Conservation (phyloP, 2,329 filamentous ascomycete species). For the Hypoxylon sp. region DNA sequence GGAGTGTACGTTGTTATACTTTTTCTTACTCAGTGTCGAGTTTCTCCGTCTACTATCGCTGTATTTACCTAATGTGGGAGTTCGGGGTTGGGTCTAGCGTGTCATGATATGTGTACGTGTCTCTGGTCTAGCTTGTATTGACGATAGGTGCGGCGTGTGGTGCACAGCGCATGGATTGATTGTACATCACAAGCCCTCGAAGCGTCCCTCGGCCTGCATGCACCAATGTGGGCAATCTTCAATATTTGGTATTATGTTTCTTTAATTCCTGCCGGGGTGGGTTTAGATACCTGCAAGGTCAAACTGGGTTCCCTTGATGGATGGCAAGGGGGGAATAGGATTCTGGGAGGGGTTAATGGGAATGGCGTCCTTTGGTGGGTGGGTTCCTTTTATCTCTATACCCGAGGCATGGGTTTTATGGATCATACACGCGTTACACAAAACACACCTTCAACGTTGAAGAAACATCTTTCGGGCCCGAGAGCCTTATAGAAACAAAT, state of each 20-base stretch:
- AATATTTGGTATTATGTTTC: slow-evolving; percentile 23
- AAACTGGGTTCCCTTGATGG: slow-evolving; percentile 23
- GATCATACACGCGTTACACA: slow-evolving; percentile 45
- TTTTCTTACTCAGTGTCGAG: slow-evolving; percentile 16
- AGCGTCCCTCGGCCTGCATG: slow-evolving; percentile 34
- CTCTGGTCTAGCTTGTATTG: slow-evolving; percentile 26
- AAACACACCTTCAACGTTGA: slow-evolving; percentile 33
- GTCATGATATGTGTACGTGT: slow-evolving; percentile 20
- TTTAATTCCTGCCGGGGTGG: slow-evolving; percentile 31
- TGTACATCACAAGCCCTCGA: slow-evolving; percentile 40
- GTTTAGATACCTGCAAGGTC: slow-evolving; percentile 37
- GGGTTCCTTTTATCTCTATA: slow-evolving; percentile 37
- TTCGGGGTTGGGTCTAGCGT: slow-evolving; percentile 23
- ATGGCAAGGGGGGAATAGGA: slow-evolving; percentile 29
- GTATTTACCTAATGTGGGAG: slow-evolving; percentile 35
- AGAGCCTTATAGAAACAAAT: slow-evolving; percentile 37
- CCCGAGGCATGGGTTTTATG: slow-evolving; percentile 43
- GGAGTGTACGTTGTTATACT: slow-evolving; percentile 36
- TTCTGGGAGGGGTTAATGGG: slow-evolving; percentile 37
- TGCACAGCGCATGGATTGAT: slow-evolving; percentile 35
- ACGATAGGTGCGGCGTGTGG: slow-evolving; percentile 18
- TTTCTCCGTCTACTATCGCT: slow-evolving; percentile 27
- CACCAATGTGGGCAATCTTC: slow-evolving; percentile 20
- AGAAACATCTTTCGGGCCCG: slow-evolving; percentile 6
- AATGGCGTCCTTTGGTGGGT: slow-evolving; percentile 40